phyloP scores from a whole-genome alignment of 140 eudicot genomes.

The Ambrosia hybrid region DNA sequence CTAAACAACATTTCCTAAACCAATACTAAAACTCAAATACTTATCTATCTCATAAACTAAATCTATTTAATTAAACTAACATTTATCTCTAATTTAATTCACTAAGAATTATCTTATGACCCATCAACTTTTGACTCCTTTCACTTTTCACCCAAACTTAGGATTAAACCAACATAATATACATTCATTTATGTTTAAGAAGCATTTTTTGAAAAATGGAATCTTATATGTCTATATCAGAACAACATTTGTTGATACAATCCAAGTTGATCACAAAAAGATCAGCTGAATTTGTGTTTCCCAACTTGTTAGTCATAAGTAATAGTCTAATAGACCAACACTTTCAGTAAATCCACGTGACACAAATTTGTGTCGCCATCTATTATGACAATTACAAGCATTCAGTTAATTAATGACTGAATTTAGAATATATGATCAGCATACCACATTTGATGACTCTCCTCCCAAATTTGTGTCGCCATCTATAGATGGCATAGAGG shows the following conservation, averaged over 20 bases:
- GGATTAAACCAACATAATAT: no score
- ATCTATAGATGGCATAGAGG: not conserved
- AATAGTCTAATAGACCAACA: not conserved
- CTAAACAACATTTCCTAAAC: no score
- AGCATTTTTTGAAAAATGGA: not conserved
- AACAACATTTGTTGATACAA: not conserved
- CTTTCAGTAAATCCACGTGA: not conserved
- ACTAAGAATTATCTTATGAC: no score
- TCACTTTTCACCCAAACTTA: no score
- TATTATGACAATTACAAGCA: conserved; percentile 10
- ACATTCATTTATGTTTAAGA: not conserved
- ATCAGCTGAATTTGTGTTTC: not conserved
- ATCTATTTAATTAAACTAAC: no score
- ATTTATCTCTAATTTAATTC: no score
- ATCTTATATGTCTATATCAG: not conserved
- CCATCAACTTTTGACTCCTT: no score
- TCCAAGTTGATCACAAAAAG: conserved; percentile 1
- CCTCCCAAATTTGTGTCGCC: not conserved
- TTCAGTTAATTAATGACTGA: conserved; percentile 1
- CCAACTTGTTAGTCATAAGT: not conserved
- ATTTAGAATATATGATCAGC: conserved; percentile 6
- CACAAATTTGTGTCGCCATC: conserved; percentile 6
- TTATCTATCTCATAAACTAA: no score
- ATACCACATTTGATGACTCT: conserved; percentile 27
- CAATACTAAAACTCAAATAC: no score